phyloP scores from a whole-genome alignment of 129 eudicot genomes.

The Scalesia atractyloides region DNA sequence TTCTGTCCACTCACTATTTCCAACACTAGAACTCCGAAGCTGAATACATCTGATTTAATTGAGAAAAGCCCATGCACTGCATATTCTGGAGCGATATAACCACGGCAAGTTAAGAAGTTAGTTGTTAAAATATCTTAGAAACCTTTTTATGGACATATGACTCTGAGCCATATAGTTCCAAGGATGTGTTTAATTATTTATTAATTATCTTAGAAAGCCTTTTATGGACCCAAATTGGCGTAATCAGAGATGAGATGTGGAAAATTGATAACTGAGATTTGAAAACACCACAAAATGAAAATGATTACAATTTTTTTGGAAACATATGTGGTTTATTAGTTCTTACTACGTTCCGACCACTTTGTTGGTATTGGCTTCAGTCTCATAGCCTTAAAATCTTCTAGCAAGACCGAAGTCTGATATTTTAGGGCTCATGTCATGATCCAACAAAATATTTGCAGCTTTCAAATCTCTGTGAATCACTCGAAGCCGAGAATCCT shows the following conservation, averaged over 20 bases:
- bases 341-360: constrained; percentile 34
- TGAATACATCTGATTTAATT: constrained; percentile 23
- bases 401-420: constrained; percentile 32
- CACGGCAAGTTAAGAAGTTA: constrained; percentile 8
- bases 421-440: constrained; percentile 25
- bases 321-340: constrained; percentile 7
- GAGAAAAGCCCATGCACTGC: constrained; percentile 28
- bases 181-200: no score
- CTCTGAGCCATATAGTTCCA: background rate
- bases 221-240: no score
- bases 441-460: constrained; percentile 25
- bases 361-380: constrained; percentile 18
- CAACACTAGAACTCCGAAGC: constrained; percentile 13
- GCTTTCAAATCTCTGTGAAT: constrained; percentile 11
- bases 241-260: no score
- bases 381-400: constrained; percentile 18
- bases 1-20: no score
- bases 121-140: background rate
- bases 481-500: no score
- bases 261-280: no score
- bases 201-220: no score
- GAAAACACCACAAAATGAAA: no score
- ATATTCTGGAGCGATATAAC: background rate
- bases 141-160: background rate
- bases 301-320: no score